Conservation (phyloP, 73 alveolate genomes). For the Paraurostyla sp. region DNA sequence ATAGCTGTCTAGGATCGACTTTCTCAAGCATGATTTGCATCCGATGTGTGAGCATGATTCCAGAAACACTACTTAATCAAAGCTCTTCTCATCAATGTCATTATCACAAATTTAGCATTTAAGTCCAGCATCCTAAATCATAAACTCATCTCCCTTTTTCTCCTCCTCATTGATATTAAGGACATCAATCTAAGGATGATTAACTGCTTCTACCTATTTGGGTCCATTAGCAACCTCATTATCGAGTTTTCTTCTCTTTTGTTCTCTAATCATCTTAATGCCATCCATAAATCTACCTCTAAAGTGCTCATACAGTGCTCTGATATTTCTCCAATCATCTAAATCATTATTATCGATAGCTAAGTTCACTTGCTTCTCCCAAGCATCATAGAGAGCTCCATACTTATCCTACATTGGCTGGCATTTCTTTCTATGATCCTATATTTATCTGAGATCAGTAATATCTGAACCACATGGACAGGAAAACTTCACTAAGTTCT, state of each 20-base stretch:
- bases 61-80: neutral
- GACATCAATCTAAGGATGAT: neutral
- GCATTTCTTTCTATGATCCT: neutral
- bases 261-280: constrained; percentile 2
- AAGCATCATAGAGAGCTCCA: neutral
- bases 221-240: neutral
- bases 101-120: constrained; percentile 32
- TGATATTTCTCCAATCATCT: constrained; percentile 47
- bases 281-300: constrained; percentile 28
- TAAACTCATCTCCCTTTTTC: neutral
- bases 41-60: constrained; percentile 60
- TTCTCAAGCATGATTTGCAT: constrained; percentile 38
- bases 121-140: neutral
- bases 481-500: constrained; percentile 12
- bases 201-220: neutral
- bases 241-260: constrained; percentile 3
- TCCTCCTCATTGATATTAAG: neutral
- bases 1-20: neutral
- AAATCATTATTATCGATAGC: neutral
- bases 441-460: neutral
- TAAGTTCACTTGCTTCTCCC: neutral
- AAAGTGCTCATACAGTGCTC: constrained; percentile 54
- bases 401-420: neutral
- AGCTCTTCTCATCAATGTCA: neutral
- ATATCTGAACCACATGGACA: constrained; percentile 32